Evolutionary conservation across 805 yeast genomes (phyloP), one percentile per base, ranked within the genome.

Genomic region (Metschnikowia lachancei): DNA sequence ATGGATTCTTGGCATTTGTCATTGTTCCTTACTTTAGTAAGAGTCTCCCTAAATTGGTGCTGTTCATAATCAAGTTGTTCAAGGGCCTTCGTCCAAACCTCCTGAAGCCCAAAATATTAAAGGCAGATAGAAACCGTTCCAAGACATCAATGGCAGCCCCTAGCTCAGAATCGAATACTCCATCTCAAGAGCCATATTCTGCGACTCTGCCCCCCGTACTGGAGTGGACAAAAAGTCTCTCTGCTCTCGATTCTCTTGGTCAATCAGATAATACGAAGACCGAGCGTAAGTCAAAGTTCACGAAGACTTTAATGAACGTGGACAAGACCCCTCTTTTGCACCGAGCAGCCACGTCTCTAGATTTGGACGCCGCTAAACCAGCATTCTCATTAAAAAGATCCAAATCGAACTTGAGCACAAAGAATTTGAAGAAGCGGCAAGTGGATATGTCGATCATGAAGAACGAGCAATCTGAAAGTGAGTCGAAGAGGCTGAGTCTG

Each of bases 1-100:
- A 61, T 16, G 81, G 80, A 3, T 81, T 78, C 54, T 60, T 78
- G 32, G 78, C 74, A 3, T 75, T 74, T 50, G 78, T 80, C 8
- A 48, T 81, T 2, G 68, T 80, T 1, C 85, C 85, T 0, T 78
- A 74, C 59, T 81, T 68, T 56, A 75, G 68, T 41, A 73, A 72
- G 46, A 72, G 65, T 48, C 60, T 78, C 3, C 85, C 85, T 0
- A 54, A 64, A 34, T 62, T 76, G 3, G 71, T 78, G 8, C 70
- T 69, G 40, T 74, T 71, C 48, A 62, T 79, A 18, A 64, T 78
- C 5, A 69, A 69, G 17, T 76, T 72, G 44, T 65, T 80, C 39
- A 80, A 77, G 48, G 78, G 76, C 12, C 77, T 76, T 57, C 51
- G 54, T 18, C 57, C 56, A 1, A 44, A 44, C 13, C 38, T 55